Conservation (phyloP, 2,329 filamentous ascomycete species). For the Sphaceloma murrayae region DNA sequence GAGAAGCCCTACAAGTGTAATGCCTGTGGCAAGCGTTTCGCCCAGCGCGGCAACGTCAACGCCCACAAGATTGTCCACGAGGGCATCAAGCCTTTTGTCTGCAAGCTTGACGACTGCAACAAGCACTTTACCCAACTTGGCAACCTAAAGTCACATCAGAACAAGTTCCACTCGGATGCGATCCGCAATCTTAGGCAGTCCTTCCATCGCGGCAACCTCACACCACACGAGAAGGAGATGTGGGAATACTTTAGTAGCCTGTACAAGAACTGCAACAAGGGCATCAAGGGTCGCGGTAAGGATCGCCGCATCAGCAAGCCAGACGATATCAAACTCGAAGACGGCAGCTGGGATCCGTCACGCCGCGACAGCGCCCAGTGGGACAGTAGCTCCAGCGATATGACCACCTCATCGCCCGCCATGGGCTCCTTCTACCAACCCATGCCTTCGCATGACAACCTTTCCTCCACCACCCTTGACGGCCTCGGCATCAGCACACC, state of each 20-base stretch:
- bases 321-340: neutral
- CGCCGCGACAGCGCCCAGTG: neutral
- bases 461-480: neutral
- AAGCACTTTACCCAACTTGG: conserved; percentile 86
- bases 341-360: neutral
- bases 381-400: conserved; percentile 1
- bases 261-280: conserved; percentile 98
- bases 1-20: conserved; percentile 76
- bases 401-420: neutral
- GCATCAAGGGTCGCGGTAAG: conserved; percentile 91
- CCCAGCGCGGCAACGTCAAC: conserved; percentile 75
- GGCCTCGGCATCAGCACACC: neutral
- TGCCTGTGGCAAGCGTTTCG: conserved; percentile 71
- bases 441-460: neutral
- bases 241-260: conserved; percentile 75
- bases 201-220: conserved; percentile 38
- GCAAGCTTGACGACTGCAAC: conserved; percentile 70
- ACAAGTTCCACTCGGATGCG: conserved; percentile 78
- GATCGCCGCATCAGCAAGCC: conserved; percentile 52
- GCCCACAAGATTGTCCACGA: conserved; percentile 76
- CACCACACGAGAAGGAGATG: conserved; percentile 53
- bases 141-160: conserved; percentile 92
- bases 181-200: conserved; percentile 59
- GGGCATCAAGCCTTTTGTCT: conserved; percentile 67
- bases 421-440: neutral